A percentile compares a stretch with the other conserved stretches of the same genome.
Conservation (phyloP, 2,329 filamentous ascomycete species). For the Rugonectria rugulosa region DNA sequence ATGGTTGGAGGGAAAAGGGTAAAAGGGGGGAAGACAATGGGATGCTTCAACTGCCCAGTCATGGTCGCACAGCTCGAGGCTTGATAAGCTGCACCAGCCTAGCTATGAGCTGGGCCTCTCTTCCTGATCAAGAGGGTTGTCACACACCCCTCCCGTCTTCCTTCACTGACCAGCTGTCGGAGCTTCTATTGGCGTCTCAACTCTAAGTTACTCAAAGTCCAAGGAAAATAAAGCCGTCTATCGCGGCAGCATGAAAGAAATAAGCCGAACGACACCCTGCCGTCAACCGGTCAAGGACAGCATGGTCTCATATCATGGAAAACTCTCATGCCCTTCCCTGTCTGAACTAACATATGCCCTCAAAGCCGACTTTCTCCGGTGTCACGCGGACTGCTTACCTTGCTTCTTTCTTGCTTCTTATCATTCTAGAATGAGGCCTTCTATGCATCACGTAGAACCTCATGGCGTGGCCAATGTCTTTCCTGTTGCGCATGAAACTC, state of each 20-base stretch:
- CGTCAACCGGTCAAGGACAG: neutral
- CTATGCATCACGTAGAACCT: neutral
- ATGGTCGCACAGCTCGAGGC: neutral
- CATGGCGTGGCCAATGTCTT: neutral
- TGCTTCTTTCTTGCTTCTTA: neutral
- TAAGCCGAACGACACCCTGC: neutral
- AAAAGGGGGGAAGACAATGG: neutral
- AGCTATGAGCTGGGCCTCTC: neutral
- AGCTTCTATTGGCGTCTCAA: neutral
- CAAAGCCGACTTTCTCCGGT: neutral
- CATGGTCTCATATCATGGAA: neutral
- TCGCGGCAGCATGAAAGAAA: neutral
- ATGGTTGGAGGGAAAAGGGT: neutral
- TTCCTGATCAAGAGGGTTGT: neutral
- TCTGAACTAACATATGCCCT: neutral
- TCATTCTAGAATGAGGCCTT: neutral
- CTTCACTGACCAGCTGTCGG: neutral
- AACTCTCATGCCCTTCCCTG: neutral
- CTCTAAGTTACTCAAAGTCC: neutral
- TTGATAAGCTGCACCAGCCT: neutral
- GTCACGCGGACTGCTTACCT: neutral
- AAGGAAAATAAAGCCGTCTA: neutral
- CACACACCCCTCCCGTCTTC: neutral
- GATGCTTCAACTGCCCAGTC: neutral
- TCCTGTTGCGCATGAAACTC: neutral